phyloP scores from a whole-genome alignment of 768 basidiomycete species.

The Daedaleopsis sinensis region DNA sequence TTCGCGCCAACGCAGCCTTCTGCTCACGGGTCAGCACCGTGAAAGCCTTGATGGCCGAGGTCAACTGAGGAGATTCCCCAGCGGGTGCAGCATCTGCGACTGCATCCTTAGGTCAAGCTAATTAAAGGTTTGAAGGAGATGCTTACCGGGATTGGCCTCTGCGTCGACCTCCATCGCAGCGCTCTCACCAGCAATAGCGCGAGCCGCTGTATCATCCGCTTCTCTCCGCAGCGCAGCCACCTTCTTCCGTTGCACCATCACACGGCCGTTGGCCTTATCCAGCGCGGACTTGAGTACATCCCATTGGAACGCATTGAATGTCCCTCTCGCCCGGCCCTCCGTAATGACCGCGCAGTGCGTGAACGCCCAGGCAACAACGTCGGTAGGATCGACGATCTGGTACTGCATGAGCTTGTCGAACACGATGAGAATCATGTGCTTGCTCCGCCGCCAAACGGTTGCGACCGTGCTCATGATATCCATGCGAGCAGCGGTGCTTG shows the following conservation, averaged over 20 bases:
- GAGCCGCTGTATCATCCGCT: constrained; percentile 83
- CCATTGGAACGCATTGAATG: constrained; percentile 76
- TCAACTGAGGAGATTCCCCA: constrained; percentile 68
- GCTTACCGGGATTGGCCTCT: constrained; percentile 65
- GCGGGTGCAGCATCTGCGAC: constrained; percentile 47
- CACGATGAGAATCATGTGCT: constrained; percentile 89
- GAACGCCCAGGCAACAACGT: constrained; percentile 89
- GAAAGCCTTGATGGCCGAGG: constrained; percentile 74
- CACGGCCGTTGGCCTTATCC: constrained; percentile 90
- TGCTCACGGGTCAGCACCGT: constrained; percentile 76
- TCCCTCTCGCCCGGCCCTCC: constrained; percentile 34
- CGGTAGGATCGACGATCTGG: constrained; percentile 92
- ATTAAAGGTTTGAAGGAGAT: constrained; percentile 1
- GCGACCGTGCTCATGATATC: constrained; percentile 74
- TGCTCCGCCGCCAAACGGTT: constrained; percentile 81
- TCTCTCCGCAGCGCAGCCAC: constrained; percentile 80
- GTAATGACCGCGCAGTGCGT: constrained; percentile 50
- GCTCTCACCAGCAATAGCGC: constrained; percentile 64
- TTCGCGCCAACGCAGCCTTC: constrained; percentile 68
- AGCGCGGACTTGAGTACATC: constrained; percentile 79
- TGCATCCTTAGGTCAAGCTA: neutral
- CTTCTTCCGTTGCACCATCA: constrained; percentile 74
- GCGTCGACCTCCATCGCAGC: constrained; percentile 69
- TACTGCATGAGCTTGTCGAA: constrained; percentile 99
- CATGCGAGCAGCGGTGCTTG: constrained; percentile 57